phyloP scores from a whole-genome alignment of 352 stramenopile genomes.

The Blastocystis sp. region DNA sequence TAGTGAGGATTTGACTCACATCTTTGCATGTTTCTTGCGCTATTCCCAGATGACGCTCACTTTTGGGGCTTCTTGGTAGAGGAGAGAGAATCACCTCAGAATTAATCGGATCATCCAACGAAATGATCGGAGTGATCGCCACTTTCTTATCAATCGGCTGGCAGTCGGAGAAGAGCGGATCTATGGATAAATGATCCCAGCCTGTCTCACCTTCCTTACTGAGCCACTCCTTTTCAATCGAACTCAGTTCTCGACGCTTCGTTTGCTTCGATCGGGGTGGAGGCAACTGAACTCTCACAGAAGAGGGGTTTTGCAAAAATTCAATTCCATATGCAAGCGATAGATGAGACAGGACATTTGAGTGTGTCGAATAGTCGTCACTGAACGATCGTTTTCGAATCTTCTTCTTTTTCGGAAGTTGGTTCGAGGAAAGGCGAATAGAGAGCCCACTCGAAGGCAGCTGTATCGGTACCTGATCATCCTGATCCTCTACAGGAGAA shows the following conservation, averaged over 20 bases:
- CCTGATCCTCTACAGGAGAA: background rate
- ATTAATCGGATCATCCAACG: background rate
- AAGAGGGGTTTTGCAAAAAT: background rate
- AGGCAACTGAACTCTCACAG: background rate
- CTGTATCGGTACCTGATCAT: background rate
- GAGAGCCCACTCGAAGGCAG: background rate
- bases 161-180: background rate
- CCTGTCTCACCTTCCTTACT: background rate
- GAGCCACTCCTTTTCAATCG: background rate
- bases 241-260: background rate
- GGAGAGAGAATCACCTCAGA: background rate
- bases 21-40: background rate
- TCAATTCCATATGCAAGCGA: background rate
- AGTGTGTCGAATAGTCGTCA: background rate
- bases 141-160: background rate
- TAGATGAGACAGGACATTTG: background rate
- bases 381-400: background rate
- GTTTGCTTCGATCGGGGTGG: background rate
- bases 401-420: background rate
- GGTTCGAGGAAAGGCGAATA: background rate
- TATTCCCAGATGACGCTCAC: background rate
- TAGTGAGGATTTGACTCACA: background rate
- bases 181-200: background rate
- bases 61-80: background rate
- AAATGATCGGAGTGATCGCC: background rate